These are phyloP conservation scores for Beauveria pseudobassiana DNA, from an alignment of 2,329 filamentous ascomycete species.

Conservation along the genomic window DNA sequence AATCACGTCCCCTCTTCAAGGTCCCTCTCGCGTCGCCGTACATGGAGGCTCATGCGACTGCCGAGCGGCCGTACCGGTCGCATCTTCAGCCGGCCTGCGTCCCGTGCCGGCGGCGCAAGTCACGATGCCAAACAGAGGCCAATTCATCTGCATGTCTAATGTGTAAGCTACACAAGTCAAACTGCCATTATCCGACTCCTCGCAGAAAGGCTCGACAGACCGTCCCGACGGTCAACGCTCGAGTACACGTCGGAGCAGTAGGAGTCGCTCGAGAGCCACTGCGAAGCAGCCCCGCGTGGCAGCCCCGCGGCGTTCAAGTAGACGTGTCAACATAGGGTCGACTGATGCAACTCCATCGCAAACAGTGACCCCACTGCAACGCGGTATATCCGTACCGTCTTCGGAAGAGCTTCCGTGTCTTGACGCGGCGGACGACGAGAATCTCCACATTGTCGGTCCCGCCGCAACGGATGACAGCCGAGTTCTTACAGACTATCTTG, in stretches of 20 bases:
- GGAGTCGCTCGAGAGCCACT: not conserved
- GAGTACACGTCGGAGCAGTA: not conserved
- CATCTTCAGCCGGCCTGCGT: slow-evolving; percentile 55
- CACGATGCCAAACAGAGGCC: slow-evolving; percentile 51
- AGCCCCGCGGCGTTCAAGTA: not conserved
- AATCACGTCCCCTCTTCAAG: no score
- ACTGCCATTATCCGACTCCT: slow-evolving; percentile 43
- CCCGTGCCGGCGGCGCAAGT: slow-evolving; percentile 53
- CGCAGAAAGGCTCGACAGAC: not conserved
- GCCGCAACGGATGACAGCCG: slow-evolving; percentile 53
- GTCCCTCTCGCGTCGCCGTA: no score
- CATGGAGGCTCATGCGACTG: not conserved
- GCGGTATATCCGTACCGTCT: accelerated
- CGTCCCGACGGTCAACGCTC: not conserved
- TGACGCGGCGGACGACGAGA: slow-evolving; percentile 28
- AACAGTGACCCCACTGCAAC: no score
- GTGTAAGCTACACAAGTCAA: slow-evolving; percentile 50
- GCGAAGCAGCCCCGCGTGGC: no score
- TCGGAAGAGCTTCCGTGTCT: slow-evolving; percentile 8
- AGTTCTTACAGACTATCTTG: slow-evolving; percentile 51
- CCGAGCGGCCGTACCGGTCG: slow-evolving; percentile 47
- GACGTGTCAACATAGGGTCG: not conserved
- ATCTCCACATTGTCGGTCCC: slow-evolving; percentile 50
- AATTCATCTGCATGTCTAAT: slow-evolving; percentile 46
- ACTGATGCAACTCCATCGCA: not conserved